A percentile compares a stretch with the other conserved stretches of the same genome.
Evolutionary conservation across 148 eudicot genomes (phyloP).

Genomic region (Camellia japonica): DNA sequence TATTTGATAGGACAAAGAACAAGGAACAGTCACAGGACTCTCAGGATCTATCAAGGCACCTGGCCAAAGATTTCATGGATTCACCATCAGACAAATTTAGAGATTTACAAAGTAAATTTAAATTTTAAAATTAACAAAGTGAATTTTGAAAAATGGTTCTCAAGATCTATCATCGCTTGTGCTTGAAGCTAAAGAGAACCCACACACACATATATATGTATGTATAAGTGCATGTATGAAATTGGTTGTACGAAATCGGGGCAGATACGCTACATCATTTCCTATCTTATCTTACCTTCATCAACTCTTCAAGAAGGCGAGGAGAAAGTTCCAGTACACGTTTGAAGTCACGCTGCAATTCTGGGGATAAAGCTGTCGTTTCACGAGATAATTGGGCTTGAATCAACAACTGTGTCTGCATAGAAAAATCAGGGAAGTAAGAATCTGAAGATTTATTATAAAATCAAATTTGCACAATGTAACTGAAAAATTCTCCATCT

Average conservation of each 20-base stretch:
- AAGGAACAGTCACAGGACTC: not conserved
- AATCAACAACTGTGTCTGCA: conserved; percentile 81
- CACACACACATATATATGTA: not conserved
- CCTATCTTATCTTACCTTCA: conserved; percentile 51
- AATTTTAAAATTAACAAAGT: not conserved
- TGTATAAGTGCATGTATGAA: not conserved
- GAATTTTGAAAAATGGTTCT: not conserved
- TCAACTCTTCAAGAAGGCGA: conserved; percentile 80
- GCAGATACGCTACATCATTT: not conserved
- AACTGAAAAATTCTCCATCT: not conserved
- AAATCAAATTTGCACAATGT: not conserved
- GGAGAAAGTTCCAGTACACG: conserved; percentile 78
- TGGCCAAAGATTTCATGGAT: not conserved
- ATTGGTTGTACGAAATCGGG: not conserved
- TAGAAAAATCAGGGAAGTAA: conserved; percentile 17
- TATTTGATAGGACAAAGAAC: not conserved
- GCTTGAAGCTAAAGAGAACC: not conserved
- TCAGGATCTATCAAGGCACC: not conserved
- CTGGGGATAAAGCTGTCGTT: conserved; percentile 58
- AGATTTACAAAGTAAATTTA: not conserved
- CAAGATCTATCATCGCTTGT: not conserved
- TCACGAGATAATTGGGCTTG: conserved; percentile 86
- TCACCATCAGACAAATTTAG: not conserved
- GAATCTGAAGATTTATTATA: not conserved
- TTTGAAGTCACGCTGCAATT: conserved; percentile 64